phyloP scores from a whole-genome alignment of 768 basidiomycete species.

The Hericium alpestre region DNA sequence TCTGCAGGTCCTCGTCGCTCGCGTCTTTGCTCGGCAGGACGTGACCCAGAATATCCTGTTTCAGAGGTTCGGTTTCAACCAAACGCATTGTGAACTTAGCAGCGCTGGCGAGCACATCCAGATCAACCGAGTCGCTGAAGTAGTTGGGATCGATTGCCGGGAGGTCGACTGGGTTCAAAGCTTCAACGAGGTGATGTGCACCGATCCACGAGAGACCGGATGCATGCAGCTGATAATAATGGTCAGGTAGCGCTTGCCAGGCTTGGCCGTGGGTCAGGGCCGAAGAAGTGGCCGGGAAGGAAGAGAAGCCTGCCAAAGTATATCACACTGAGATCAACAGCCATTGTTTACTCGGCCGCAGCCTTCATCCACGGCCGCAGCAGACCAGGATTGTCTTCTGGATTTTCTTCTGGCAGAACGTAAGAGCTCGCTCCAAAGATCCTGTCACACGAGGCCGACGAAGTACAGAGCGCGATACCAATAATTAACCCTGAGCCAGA shows the following conservation, averaged over 20 bases:
- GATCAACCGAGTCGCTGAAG: slow-evolving; percentile 12
- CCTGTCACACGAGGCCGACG: no score
- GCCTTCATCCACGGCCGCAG: no score
- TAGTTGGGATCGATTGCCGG: slow-evolving; percentile 39
- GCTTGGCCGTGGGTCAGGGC: slow-evolving; percentile 15
- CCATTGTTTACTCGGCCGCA: no score
- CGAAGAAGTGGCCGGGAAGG: slow-evolving; percentile 22
- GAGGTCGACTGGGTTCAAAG: slow-evolving; percentile 28
- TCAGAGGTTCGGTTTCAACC: not conserved
- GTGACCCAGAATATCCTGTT: not conserved
- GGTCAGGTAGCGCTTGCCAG: slow-evolving; percentile 26
- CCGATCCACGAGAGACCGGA: slow-evolving; percentile 36
- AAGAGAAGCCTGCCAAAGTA: not conserved
- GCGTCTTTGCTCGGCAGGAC: not conserved
- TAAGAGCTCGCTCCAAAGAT: no score
- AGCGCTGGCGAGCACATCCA: not conserved
- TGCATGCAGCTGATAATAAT: slow-evolving; percentile 28
- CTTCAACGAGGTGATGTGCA: slow-evolving; percentile 32
- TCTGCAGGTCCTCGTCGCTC: not conserved
- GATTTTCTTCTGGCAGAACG: no score
- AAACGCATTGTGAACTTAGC: not conserved
- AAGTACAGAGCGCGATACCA: no score
- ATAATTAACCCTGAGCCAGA: no score
- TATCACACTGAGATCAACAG: no score
- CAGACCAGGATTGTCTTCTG: no score